Base-by-base conservation (phyloP, 108 stramenopile genomes). In the Cylindrotheca fusiformis region DNA sequence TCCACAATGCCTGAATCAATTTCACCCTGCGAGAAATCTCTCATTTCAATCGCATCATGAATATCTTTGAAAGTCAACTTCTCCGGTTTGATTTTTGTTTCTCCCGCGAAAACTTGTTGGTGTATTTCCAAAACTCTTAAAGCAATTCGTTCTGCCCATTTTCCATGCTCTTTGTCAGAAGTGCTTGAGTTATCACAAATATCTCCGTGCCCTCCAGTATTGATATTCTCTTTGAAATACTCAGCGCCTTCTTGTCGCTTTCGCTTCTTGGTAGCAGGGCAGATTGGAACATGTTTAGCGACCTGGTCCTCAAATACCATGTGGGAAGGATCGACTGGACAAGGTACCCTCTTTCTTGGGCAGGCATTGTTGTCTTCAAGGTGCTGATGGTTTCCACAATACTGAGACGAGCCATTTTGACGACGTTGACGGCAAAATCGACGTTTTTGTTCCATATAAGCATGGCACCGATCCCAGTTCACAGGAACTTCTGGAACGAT, bases 301-400 rank as follows among this genome's bases (percentile, higher is more conserved):
- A 88, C 30, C 24, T 68, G 52, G 50, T 80, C 72, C 77, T 86
- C 85, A 67, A 68, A 87, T 46, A 94, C 80, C 23, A 61, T 58
- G 68, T 94, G 92, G 6, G 87, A 85, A 23, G 87, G 85, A 73
- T 94, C 92, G 4, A 90, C 60, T 5, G 92, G 92, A 75, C 92
- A 94, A 14, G 92, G 92, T 48, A 94, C 70, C 24, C 92, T 75
- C 58, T 83, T 86, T 29, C 88, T 74, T 32, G 45, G 52, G 32
- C 20, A 1, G 46, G 32, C 65, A 41, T 57, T 24, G 3, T 26
- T 46, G 3, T 41, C 71, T 30, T 55, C 60, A 28, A 67, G 57
- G 55, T 69, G 72, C 55, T 58, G 63, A 67, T 84, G 74, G 36
- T 73, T 80, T 18, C 77, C 75, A 56, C 77, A 83, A 69, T 63